Evolutionary conservation across 371 early-diverging fungal species (phyloP), one percentile per base, ranked within the genome.

Genomic region (Mucor mucedo): DNA sequence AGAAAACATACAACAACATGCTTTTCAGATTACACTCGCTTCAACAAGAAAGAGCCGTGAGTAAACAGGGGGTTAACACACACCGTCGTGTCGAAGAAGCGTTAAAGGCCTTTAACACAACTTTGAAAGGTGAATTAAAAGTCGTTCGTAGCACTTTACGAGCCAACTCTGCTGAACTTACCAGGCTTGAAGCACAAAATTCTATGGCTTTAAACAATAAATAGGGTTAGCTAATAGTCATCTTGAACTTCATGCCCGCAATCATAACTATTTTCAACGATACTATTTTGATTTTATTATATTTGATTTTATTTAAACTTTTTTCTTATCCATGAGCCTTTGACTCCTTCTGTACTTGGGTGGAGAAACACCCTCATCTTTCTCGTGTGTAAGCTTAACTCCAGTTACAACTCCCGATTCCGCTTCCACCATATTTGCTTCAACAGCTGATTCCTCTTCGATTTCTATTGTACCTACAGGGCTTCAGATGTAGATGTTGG

Each of bases 141-240:
- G 21, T 7, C 16, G 30, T 56, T 7, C 52, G 44, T 8, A 68
- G 62, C 7, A 16, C 45, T 8, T 30, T 48, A 8, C 32, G 10
- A 8, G 68, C 62, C 0, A 38, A 50, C 4, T 50, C 40, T 11
- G 52, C 66, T 32, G 66, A 65, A 58, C 28, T 62, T 2, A 60
- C 54, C 4, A 32, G 70, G 29, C 58, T 50, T 9, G 62, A 66
- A 16, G 70, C 62, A 11, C 66, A 65, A 57, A 52, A 50, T 5
- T 70, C 70, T 0, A 70, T 70, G 70, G 42, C 52, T 27, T 47
- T 55, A 42, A 63, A 63, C 40, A 70, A 60, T 39, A 44, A 14
- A 21, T 21, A 21, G 21, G 21, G 21, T 21, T 21, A n/a, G n/a
- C n/a, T n/a, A 21, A 21, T 21, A 21, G 21, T 21, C 21, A 21